Evolutionary conservation across 192 early-diverging fungal species (phyloP).

Genomic region (Coemansia sp.): DNA sequence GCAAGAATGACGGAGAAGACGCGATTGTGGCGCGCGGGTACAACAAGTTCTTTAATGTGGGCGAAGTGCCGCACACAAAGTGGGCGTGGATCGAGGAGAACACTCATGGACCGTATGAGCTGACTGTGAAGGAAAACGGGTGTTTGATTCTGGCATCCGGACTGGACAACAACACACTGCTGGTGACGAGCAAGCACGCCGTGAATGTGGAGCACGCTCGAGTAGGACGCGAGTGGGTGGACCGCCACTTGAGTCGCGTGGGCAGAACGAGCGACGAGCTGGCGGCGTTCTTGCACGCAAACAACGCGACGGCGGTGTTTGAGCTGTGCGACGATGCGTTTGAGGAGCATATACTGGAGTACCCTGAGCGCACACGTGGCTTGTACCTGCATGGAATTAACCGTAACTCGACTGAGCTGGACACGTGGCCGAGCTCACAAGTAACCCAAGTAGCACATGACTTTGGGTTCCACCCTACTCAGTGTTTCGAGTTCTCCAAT

Average conservation of each 20-base stretch:
- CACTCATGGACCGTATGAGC: conserved; percentile 83
- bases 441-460: conserved; percentile 63
- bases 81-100: conserved; percentile 58
- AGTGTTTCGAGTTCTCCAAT: conserved; percentile 56
- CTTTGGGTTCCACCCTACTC: conserved; percentile 71
- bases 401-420: conserved; percentile 68
- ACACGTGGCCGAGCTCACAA: conserved; percentile 63
- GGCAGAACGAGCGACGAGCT: conserved; percentile 63
- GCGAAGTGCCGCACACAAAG: conserved; percentile 62
- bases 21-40: conserved; percentile 83
- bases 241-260: conserved; percentile 58
- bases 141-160: conserved; percentile 87
- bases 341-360: conserved; percentile 92
- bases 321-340: conserved; percentile 93
- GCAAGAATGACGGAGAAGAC: conserved; percentile 15
- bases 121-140: conserved; percentile 95
- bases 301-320: conserved; percentile 77
- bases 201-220: conserved; percentile 53
- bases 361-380: conserved; percentile 71
- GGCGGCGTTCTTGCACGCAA: conserved; percentile 62
- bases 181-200: conserved; percentile 90
- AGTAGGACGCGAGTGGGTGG: conserved; percentile 71
- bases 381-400: conserved; percentile 93
- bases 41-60: conserved; percentile 95
- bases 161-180: conserved; percentile 55